phyloP scores from a whole-genome alignment of 495 filamentous ascomycete species.

The Penicillium paxilli region DNA sequence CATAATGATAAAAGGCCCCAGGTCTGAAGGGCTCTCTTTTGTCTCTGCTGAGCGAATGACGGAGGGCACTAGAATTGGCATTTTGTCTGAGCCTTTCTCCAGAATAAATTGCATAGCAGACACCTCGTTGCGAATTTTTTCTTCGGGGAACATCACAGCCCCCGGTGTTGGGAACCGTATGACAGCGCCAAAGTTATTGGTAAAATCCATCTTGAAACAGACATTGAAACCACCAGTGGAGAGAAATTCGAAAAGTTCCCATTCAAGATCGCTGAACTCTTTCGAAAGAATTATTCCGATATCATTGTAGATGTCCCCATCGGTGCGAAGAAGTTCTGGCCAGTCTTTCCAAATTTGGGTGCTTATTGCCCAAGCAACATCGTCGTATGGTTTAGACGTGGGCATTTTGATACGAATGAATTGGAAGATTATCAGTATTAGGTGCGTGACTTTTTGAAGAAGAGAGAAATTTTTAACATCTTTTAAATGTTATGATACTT shows the following conservation, averaged over 20 bases:
- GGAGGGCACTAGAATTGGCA: conserved; percentile 32
- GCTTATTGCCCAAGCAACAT: conserved; percentile 30
- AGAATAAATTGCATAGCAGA: conserved; percentile 36
- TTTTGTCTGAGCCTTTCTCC: conserved; percentile 22
- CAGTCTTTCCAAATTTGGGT: conserved; percentile 18
- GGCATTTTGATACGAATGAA: no score
- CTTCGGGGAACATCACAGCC: conserved; percentile 28
- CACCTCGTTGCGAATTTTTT: conserved; percentile 39
- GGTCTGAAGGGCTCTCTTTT: conserved; percentile 24
- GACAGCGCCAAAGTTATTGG: conserved; percentile 11
- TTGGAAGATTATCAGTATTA: no score
- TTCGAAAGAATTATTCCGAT: conserved; percentile 24
- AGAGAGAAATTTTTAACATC: no score
- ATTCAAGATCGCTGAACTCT: conserved; percentile 14
- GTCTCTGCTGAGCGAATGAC: conserved; percentile 35
- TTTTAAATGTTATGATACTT: no score
- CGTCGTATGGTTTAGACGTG: conserved; percentile 24
- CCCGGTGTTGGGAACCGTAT: conserved; percentile 26
- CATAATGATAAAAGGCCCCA: conserved; percentile 52
- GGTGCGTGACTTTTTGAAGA: no score
- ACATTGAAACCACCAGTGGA: conserved; percentile 24
- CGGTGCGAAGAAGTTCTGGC: conserved; percentile 14
- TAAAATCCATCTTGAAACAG: conserved; percentile 21
- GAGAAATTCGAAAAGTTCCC: conserved; percentile 16
- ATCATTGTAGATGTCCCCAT: conserved; percentile 19